Evolutionary conservation across 352 stramenopile species (phyloP).

Genomic region (Pythium diclinum): DNA sequence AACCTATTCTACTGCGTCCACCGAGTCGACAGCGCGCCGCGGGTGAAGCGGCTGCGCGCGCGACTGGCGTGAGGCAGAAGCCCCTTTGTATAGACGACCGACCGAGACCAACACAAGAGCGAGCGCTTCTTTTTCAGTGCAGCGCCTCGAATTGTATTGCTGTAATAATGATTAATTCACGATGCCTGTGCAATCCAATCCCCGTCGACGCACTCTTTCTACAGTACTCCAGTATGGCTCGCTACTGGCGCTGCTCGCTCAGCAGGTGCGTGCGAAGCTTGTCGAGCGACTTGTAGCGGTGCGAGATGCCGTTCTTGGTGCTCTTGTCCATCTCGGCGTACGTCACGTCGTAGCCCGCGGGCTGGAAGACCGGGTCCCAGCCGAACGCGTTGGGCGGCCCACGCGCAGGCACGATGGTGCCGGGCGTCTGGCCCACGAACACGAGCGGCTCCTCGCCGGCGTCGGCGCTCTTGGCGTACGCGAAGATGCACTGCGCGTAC

Average conservation of each 20-base stretch:
- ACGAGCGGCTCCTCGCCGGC: conserved; percentile 79
- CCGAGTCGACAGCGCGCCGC: conserved; percentile 1
- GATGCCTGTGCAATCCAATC: conserved; percentile 1
- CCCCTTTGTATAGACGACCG: conserved; percentile 20
- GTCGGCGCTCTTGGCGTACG: conserved; percentile 66
- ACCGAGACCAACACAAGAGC: conserved; percentile 5
- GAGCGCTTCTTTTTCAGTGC: conserved; percentile 5
- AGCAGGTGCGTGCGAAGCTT: conserved; percentile 36
- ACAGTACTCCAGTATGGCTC: neutral
- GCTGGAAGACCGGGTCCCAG: conserved; percentile 91
- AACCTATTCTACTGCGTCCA: neutral
- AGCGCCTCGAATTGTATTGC: conserved; percentile 23
- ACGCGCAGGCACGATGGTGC: conserved; percentile 91
- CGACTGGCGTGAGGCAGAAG: neutral
- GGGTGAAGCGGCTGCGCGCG: conserved; percentile 12
- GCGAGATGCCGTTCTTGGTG: conserved; percentile 90
- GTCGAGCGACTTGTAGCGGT: conserved; percentile 84
- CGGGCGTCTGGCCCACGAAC: conserved; percentile 92
- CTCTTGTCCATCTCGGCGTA: conserved; percentile 91
- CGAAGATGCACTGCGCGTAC: conserved; percentile 97
- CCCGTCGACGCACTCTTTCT: neutral
- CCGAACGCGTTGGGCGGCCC: conserved; percentile 79
- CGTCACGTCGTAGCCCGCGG: conserved; percentile 75
- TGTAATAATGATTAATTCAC: conserved; percentile 28
- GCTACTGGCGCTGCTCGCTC: conserved; percentile 2